A percentile compares a stretch with the other conserved stretches of the same genome.
phyloP scores from a whole-genome alignment of 305 asterid species.

The Fraxinus sp. region DNA sequence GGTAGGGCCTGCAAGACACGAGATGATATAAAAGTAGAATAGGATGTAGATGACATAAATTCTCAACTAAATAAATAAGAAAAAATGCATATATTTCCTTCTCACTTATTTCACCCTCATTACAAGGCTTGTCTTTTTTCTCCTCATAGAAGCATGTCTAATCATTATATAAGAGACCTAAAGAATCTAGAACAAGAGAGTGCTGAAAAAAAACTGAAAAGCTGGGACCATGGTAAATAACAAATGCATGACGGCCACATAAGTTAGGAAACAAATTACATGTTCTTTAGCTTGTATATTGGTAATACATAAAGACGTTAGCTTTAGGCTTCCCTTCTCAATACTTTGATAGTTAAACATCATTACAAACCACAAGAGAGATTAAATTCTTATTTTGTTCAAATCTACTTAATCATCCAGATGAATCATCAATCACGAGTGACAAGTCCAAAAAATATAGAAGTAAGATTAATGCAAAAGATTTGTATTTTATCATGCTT shows the following conservation, averaged over 20 bases:
- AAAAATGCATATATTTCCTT: background rate
- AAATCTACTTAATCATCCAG: background rate
- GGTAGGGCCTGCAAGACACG: conserved; percentile 83
- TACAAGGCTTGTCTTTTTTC: background rate
- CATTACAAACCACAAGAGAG: background rate
- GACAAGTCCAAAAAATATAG: background rate
- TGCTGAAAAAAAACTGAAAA: background rate
- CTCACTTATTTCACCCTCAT: background rate
- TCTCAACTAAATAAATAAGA: background rate
- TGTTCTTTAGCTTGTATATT: background rate
- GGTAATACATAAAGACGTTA: background rate
- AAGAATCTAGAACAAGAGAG: background rate
- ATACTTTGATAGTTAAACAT: background rate
- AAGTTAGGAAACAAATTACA: background rate
- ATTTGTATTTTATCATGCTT: background rate
- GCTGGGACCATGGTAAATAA: background rate
- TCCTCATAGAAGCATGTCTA: background rate
- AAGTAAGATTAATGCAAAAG: background rate
- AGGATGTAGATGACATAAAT: background rate
- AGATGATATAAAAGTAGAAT: conserved; percentile 7
- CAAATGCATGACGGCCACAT: background rate
- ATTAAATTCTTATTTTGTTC: background rate
- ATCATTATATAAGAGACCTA: background rate
- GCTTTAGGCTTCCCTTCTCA: background rate
- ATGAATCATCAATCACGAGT: background rate